Evolutionary conservation across 495 filamentous ascomycete genomes (phyloP).

Genomic region (Aspergillus saccharolyticus): DNA sequence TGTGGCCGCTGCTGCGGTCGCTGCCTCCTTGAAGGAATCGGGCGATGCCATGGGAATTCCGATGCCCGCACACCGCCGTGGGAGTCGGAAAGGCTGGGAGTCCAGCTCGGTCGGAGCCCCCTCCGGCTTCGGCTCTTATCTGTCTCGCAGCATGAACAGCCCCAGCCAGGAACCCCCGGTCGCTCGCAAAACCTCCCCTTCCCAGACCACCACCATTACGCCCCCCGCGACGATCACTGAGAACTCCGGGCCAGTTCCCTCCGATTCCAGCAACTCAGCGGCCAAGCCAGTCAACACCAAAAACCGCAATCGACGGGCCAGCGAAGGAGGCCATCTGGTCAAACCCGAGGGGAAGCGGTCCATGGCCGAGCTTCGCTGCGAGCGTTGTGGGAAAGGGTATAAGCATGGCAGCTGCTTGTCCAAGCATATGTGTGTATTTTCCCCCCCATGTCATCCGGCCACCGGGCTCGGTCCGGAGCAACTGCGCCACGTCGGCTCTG

Average conservation of each 20-base stretch:
- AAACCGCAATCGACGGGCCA: constrained; percentile 71
- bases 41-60: constrained; percentile 39
- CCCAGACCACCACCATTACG: constrained; percentile 49
- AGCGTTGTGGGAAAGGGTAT: constrained; percentile 99
- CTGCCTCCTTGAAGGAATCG: constrained; percentile 67
- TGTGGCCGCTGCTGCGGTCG: constrained; percentile 69
- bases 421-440: constrained; percentile 97
- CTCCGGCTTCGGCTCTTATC: constrained; percentile 37
- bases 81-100: constrained; percentile 42
- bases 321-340: constrained; percentile 73
- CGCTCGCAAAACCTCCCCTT: constrained; percentile 44
- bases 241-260: neutral
- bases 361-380: constrained; percentile 85
- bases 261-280: constrained; percentile 19
- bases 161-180: constrained; percentile 47
- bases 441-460: constrained; percentile 42
- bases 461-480: constrained; percentile 34
- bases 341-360: constrained; percentile 71
- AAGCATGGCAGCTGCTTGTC: constrained; percentile 99
- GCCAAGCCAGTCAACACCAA: constrained; percentile 56
- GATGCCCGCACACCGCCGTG: constrained; percentile 40
- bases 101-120: constrained; percentile 37
- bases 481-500: constrained; percentile 43
- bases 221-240: constrained; percentile 14
- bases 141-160: constrained; percentile 48